Base-by-base conservation (phyloP, 129 eudicot genomes). In the Saposhnikovia divaricata region DNA sequence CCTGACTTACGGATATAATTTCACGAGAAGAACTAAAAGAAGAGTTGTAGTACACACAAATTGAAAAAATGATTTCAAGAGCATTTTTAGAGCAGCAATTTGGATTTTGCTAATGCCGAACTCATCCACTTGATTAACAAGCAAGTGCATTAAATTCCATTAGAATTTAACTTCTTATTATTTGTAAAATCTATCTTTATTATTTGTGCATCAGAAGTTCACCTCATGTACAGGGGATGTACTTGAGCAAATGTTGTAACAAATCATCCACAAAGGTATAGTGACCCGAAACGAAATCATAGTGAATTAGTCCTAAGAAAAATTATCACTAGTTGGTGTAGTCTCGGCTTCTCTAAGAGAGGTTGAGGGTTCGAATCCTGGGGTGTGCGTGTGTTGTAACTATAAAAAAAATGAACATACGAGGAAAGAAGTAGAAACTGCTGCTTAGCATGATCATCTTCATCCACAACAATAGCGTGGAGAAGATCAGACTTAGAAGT, bases 401-500 rank as follows among this genome's bases (percentile, higher is more conserved):
- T n/a, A n/a, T n/a, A n/a, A 57, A 21, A 21, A 59, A 21, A 5
- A 63, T 11, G 23, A 50, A 57, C 59, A 21, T 85, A 90, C 96
- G 86, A 77, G 74, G 93, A 89, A 79, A 91, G 80, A 42, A 76
- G 83, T 18, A 84, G 82, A 75, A 89, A 89, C 15, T 89, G 87
- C 1, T 61, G 69, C 37, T 61, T 61, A n/a, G 3, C 4, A 40
- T 83, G 81, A 50, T 83, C 75, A 34, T 72, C 77, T 12, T n/a
- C 83, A 31, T 86, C 69, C n/a, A 66, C 44, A 3, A 85, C 70
- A 70, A 91, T 74, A 76, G 93, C 88, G 31, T 91, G 86, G 55
- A 89, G 85, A 46, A 91, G 96, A 68, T 86, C 84, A 25, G 88
- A 51, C 82, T 91, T 91, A 10, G 96, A 85, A 43, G 89, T 77